Base-by-base conservation (phyloP, 495 filamentous ascomycete genomes). In the Penicillium psychrofluorescens region DNA sequence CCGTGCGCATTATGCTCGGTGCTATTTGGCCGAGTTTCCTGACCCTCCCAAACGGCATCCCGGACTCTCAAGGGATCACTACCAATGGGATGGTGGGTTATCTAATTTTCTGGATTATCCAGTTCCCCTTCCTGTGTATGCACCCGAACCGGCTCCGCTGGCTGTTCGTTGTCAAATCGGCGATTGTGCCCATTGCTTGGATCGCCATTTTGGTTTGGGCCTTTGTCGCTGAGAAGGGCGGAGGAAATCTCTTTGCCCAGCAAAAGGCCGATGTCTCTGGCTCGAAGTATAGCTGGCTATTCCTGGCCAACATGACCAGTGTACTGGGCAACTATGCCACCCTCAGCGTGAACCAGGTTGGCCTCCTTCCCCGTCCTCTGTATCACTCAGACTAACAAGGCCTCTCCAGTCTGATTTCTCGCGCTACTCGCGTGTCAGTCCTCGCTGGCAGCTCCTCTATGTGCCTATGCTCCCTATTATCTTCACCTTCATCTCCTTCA, bases 1-100 rank as follows among this genome's bases (percentile, higher is more conserved):
- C 78, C 16, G 67, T 84, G 27, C 74, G 72, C 1, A 78, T 82
- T 37, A 85, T 85, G 80, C 68, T 87, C 12, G 72, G 71, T 9
- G 80, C 83, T 5, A 85, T 85, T 54, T 85, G 82, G 70, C 80
- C 81, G 4, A 78, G 74, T 16, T 84, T 79, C 46, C 60, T 68
- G 41, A 62, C 65, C 11, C 62, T 83, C 14, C 63, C 66, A 4
- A 84, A 83, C 52, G 53, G 50, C 40, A 74, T 85, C 29, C 70
- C 81, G 1, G 70, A 54, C 10, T 60, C 58, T 11, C 69, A 81
- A 48, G 83, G 80, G 29, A 84, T 86, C 56, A 78, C 75, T 11
- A 82, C 78, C 1, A 72, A 78, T 46, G 76, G 76, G 9, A 80
- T 88, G 75, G 59, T 84, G 40, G 74, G 68, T 7, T 86, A 80